Base-by-base conservation (phyloP, 108 stramenopile species). In the Skeletonema marinoi region DNA sequence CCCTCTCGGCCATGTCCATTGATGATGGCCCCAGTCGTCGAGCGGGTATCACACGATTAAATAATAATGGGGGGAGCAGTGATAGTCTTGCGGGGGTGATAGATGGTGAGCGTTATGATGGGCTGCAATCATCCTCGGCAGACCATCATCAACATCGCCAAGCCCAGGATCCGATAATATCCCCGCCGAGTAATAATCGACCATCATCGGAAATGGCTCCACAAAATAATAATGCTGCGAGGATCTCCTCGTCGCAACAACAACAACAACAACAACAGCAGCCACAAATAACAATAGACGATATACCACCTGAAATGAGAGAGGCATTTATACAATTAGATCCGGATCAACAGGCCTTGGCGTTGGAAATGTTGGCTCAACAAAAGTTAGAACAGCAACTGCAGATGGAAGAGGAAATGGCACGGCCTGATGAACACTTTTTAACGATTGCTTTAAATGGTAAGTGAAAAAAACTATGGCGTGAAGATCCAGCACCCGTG, bases 381-480 rank as follows among this genome's bases (percentile, higher is more conserved):
- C 69, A 70, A 21, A 17, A 70, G 16, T 14, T n/a, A 38, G 30
- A 70, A 21, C 54, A 70, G 51, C 32, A 36, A 17, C 39, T 25
- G 41, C 42, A 46, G 66, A 39, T 66, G 38, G 61, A 67, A 14
- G 42, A 71, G 56, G 71, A 48, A 8, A 32, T 60, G 60, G 36
- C 32, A 51, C 66, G 88, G 42, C 93, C 93, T 6, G 68, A 85
- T 3, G 90, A 89, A 48, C 94, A 95, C 36, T 92, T 90, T 67
- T 46, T 95, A 60, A 95, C 94, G 19, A 93, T 95, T 77, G 88
- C 94, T n/a, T 74, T 89, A 79, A 88, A 95, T 85, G 93, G 93
- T 95, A 83, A 68, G 91, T 74, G 65, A 16, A 10, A 32, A 4
- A 17, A 63, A 7, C 8, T 25, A 3, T 8, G 9, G 17, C 12